Conservation (phyloP, 331 rosid genomes). For the Cydonia oblonga region DNA sequence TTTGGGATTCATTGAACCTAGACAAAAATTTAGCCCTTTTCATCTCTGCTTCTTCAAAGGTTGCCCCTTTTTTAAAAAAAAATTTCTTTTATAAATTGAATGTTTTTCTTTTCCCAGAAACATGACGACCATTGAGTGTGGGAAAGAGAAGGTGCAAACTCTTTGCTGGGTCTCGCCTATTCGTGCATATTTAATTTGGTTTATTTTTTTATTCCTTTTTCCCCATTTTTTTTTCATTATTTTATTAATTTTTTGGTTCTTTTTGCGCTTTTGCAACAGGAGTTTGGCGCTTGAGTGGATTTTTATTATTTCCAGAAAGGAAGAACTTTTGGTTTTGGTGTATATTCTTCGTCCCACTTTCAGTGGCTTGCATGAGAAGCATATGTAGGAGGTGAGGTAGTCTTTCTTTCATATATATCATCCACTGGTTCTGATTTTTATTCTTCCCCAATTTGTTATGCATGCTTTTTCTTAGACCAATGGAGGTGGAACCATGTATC, state of each 20-base stretch:
- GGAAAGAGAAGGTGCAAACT: conserved; percentile 26
- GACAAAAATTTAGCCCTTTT: conserved; percentile 13
- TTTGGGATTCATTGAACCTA: conserved; percentile 33
- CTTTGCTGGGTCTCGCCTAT: background rate
- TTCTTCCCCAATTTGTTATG: background rate
- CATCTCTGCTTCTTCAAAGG: background rate
- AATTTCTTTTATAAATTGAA: background rate
- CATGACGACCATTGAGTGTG: conserved; percentile 34
- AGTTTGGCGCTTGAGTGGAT: conserved; percentile 21
- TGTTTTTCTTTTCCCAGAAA: background rate
- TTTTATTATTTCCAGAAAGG: background rate
- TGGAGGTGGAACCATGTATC: background rate
- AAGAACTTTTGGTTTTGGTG: conserved; percentile 4
- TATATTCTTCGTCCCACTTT: conserved; percentile 43
- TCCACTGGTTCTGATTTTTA: background rate
- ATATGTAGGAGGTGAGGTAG: conserved; percentile 23
- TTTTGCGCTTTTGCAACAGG: conserved; percentile 1
- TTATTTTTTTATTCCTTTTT: background rate
- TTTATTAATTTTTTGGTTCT: background rate
- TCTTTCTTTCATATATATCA: conserved; percentile 9
- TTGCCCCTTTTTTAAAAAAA: background rate
- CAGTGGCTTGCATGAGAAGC: conserved; percentile 42
- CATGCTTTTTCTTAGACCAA: background rate
- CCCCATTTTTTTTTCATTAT: background rate
- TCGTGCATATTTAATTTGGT: background rate